These are phyloP conservation scores for Huntiella bhutanensis DNA, from an alignment of 2,329 filamentous ascomycete species.

Conservation along the genomic window DNA sequence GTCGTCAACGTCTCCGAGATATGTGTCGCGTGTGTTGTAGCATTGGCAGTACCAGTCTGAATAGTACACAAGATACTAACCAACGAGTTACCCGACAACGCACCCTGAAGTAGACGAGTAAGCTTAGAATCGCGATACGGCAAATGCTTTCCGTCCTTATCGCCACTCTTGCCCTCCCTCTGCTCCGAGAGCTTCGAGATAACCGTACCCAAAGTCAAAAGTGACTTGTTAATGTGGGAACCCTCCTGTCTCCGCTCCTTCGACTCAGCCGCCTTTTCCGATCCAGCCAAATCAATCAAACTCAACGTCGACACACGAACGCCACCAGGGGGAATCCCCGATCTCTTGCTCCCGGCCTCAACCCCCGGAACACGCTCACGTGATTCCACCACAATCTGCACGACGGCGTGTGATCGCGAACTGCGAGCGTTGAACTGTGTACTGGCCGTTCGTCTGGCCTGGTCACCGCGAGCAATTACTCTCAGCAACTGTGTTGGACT, in stretches of 20 bases:
- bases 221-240: constrained; percentile 95
- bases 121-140: constrained; percentile 97
- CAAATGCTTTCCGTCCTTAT: constrained; percentile 79
- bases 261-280: constrained; percentile 83
- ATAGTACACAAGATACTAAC: constrained; percentile 97
- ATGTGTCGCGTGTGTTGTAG: constrained; percentile 53
- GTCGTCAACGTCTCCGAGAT: constrained; percentile 85
- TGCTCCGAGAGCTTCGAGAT: constrained; percentile 81
- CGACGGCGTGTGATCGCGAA: constrained; percentile 93
- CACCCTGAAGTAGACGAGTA: constrained; percentile 77
- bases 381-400: constrained; percentile 96
- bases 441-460: constrained; percentile 74
- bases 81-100: constrained; percentile 78
- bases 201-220: constrained; percentile 86
- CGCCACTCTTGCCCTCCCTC: constrained; percentile 50
- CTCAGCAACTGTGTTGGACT: constrained; percentile 86
- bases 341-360: constrained; percentile 41
- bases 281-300: constrained; percentile 88
- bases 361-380: constrained; percentile 58
- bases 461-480: constrained; percentile 86
- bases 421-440: constrained; percentile 95
- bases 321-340: constrained; percentile 59
- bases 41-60: constrained; percentile 63
- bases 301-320: constrained; percentile 90
- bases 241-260: constrained; percentile 90